Percentiles rank a stretch among this genome's conserved stretches.
phyloP scores from a whole-genome alignment of 2,329 filamentous ascomycete genomes.

The Cladobotryum protrusum region DNA sequence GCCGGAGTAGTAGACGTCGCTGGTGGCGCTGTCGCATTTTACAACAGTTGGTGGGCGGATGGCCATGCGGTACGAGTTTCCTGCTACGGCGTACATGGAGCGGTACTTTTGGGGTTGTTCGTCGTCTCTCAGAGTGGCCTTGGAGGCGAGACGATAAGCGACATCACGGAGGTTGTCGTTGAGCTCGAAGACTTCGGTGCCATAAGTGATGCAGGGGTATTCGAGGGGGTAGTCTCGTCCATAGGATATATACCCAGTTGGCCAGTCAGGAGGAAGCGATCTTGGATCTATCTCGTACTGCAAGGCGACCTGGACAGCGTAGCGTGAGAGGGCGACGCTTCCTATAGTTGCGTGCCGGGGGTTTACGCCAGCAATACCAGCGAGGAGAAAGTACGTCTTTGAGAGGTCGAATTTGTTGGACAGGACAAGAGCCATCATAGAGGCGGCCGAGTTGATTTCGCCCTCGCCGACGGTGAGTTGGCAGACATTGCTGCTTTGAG shows the following conservation, averaged over 20 bases:
- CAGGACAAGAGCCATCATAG: slow-evolving; percentile 57
- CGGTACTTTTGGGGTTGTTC: slow-evolving; percentile 46
- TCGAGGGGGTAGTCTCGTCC: slow-evolving; percentile 48
- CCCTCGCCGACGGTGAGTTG: slow-evolving; percentile 62
- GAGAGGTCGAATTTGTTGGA: slow-evolving; percentile 58
- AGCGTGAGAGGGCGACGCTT: slow-evolving; percentile 61
- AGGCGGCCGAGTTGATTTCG: slow-evolving; percentile 69
- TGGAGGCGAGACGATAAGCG: slow-evolving; percentile 45
- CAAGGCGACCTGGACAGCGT: slow-evolving; percentile 65
- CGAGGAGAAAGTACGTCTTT: slow-evolving; percentile 63
- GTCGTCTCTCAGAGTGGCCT: slow-evolving; percentile 48
- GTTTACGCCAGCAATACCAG: slow-evolving; percentile 69
- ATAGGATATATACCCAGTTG: slow-evolving; percentile 63
- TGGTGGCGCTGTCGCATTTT: slow-evolving; percentile 62
- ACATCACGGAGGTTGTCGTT: slow-evolving; percentile 51
- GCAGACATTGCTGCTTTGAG: slow-evolving; percentile 53
- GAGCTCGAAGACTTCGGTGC: slow-evolving; percentile 64
- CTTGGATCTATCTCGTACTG: slow-evolving; percentile 71
- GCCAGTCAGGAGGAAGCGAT: slow-evolving; percentile 58
- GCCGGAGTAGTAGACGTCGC: slow-evolving; percentile 67
- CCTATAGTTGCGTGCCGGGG: slow-evolving; percentile 60
- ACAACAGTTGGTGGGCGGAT: slow-evolving; percentile 48
- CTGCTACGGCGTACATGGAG: slow-evolving; percentile 41
- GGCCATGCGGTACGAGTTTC: slow-evolving; percentile 34
- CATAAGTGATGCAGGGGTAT: slow-evolving; percentile 56